phyloP scores from a whole-genome alignment of 805 yeast genomes.

The Nematodospora valgi region DNA sequence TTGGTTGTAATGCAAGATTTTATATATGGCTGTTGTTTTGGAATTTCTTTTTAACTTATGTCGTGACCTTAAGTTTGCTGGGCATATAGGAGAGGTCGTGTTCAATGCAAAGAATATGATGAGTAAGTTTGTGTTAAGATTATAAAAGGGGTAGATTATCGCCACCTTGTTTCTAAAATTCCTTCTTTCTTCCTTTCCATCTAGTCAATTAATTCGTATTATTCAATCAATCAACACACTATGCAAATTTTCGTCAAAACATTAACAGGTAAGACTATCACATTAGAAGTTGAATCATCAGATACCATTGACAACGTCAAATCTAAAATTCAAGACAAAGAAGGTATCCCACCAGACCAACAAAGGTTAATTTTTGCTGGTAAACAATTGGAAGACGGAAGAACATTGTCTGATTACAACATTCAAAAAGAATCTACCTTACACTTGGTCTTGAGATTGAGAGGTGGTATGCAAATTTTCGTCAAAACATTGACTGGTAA shows the following conservation, averaged over 20 bases:
- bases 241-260: constrained; percentile 60
- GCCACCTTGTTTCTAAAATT: neutral
- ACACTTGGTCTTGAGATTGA: constrained; percentile 93
- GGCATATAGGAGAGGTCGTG: no score
- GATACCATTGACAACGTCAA: constrained; percentile 97
- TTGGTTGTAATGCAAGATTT: no score
- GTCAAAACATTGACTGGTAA: constrained; percentile 61
- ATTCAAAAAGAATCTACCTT: constrained; percentile 96
- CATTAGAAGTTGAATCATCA: constrained; percentile 96
- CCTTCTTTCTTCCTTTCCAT: neutral
- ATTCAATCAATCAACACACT: no score
- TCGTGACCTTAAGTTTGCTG: no score
- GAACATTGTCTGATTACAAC: constrained; percentile 96
- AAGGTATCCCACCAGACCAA: constrained; percentile 97
- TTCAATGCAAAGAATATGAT: no score
- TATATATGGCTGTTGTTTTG: no score
- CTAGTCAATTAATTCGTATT: no score
- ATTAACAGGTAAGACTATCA: constrained; percentile 62
- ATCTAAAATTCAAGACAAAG: constrained; percentile 95
- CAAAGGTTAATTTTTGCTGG: constrained; percentile 97
- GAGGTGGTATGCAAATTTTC: constrained; percentile 84
- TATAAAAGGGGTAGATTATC: constrained; percentile 6
- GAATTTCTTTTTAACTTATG: no score
- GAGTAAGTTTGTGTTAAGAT: no score
- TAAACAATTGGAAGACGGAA: constrained; percentile 94